Evolutionary conservation across 805 yeast species (phyloP), one percentile per base, ranked within the genome.

Genomic region (Cyberlindnera veronae): DNA sequence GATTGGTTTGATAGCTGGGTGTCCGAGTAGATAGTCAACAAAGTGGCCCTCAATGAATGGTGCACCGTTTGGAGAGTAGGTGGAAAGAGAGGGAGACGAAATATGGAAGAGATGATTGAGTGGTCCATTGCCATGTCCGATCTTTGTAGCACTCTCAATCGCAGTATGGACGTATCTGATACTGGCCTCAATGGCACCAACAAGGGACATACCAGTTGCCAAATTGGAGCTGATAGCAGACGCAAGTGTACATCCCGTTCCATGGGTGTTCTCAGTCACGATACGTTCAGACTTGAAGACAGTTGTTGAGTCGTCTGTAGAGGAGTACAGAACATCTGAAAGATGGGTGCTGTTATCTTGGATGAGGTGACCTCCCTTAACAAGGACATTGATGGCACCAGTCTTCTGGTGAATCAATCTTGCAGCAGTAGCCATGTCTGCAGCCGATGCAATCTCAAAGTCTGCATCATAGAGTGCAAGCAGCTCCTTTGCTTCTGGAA

Each of bases 211-310:
- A 0, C 81, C 81, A 26, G 68, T 68, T 3, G 95, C 90, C 19
- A 87, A 50, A 50, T 84, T 77, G 2, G 93, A 79, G 0, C 93
- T 81, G 46, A 89, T 81, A 0, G 95, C 72, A 1, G 95, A 80
- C 0, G 95, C 79, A 36, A 89, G 67, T 0, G 96, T 84, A 61
- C 96, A 89, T 1, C 96, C 96, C 4, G 96, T 86, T 11, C 96
- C 96, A 59, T 89, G 96, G 1, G 86, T 78, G 53, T 81, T 76
- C 3, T 62, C 59, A 0, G 88, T 67, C 6, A 63, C 53, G 3
- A 71, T 55, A 39, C 55, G 71, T 2, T 58, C 61, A 15, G 82
- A 79, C 37, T 66, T 69, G 54, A 69, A 79, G 1, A 77, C 51
- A 0, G 71, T 64, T 34, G 63, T 57, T 2, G 53, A 46, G 12